phyloP scores from a whole-genome alignment of 768 basidiomycete genomes.

The Cantharellus cinnabarinus region DNA sequence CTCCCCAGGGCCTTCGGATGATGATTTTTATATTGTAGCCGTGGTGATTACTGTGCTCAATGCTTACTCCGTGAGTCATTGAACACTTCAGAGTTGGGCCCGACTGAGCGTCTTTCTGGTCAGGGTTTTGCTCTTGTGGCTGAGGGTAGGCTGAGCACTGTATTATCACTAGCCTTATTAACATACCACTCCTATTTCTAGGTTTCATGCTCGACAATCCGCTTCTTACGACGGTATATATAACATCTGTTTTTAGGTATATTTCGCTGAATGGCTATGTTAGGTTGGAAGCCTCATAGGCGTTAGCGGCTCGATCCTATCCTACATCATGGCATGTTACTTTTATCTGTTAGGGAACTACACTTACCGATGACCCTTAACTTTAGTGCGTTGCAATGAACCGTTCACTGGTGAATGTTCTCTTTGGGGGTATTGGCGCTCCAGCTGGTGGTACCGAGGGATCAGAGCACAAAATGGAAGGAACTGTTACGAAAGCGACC shows the following conservation, averaged over 20 bases:
- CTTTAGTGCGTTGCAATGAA: constrained; percentile 81
- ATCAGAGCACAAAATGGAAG: constrained; percentile 41
- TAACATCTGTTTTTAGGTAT: background rate
- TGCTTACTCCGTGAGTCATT: constrained; percentile 42
- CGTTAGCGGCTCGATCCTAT: constrained; percentile 76
- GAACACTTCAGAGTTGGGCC: background rate
- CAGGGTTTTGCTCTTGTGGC: constrained; percentile 65
- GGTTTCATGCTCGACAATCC: constrained; percentile 79
- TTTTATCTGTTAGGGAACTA: background rate
- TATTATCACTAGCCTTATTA: background rate
- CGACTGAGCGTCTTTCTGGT: background rate
- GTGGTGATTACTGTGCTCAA: constrained; percentile 83
- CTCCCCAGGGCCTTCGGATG: background rate
- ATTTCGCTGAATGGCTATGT: background rate
- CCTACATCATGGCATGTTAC: constrained; percentile 67
- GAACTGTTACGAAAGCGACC: constrained; percentile 53
- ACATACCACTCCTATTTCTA: background rate
- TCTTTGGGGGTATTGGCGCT: constrained; percentile 69
- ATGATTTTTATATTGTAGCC: constrained; percentile 23
- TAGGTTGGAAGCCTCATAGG: constrained; percentile 65
- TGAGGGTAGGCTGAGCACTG: constrained; percentile 26
- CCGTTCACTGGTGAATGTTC: constrained; percentile 61
- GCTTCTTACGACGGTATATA: constrained; percentile 36
- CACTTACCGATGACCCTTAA: background rate
- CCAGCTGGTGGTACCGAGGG: constrained; percentile 24